Base-by-base conservation (phyloP, 1,139 yeast genomes). In the Pichia sp. region DNA sequence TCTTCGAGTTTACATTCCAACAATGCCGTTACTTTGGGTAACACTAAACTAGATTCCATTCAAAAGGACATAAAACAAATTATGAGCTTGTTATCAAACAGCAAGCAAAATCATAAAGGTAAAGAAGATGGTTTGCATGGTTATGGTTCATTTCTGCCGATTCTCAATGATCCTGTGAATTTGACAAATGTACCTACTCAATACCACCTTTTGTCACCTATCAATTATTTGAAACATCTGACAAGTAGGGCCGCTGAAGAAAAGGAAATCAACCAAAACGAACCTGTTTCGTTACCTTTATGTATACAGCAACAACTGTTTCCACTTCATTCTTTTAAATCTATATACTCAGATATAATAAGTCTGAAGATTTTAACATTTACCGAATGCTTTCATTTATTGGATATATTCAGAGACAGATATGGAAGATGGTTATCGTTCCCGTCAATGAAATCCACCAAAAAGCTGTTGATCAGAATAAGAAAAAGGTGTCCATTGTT, bases 351-450 rank as follows among this genome's bases (percentile, higher is more conserved):
- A 39, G 81, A 79, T 53, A 59, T 78, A 2, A 68, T 81, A 2
- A 55, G 70, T 1, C 54, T 71, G 36, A 77, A 77, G 2, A 65
- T 83, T 6, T 54, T 85, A n/a, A 59, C 77, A 0, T 60, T 69
- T 41, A 61, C 62, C 3, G 80, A 81, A 53, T 76, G 77, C 0
- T 55, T 71, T 7, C 70, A 68, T 33, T 61, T 84, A 37, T 62
- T 85, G 52, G 69, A 71, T 44, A 75, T 74, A 45, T 85, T 85
- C 57, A 66, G 85, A 42, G 73, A 79, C 46, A 73, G 83, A 55
- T 84, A 81, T 56, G 87, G 88, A 8, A 67, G 85, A 37, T 85
- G 95, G 95, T 81, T 83, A 3, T 79, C 85, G 48, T 78, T 85
- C 45, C 88, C 92, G 0, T 72, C 74, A 39, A 66, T 66, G 28